Evolutionary conservation across 139 green algal species (phyloP), one percentile per base, ranked within the genome.

Genomic region (Tetraselmis striata): DNA sequence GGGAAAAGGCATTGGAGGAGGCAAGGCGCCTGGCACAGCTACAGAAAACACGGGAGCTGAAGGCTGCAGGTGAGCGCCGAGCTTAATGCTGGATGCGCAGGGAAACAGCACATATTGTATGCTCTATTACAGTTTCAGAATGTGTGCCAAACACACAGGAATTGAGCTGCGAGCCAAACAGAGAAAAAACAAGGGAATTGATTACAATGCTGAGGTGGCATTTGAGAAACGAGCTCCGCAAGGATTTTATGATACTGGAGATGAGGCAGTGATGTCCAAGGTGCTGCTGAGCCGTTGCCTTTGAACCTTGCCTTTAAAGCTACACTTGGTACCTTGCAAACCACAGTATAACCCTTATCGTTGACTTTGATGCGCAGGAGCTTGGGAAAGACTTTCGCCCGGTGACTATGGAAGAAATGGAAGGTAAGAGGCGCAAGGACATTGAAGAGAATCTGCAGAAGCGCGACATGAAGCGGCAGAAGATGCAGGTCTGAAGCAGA

Each of bases 1-100:
- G 97, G 23, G 97, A 99, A 88, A 97, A 97, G 88, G 90, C 97
- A 90, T 91, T 99, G 75, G 97, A 99, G 88, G 97, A 99, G 89
- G 97, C 97, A 0, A 87, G 95, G 28, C 87, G 97, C 1, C 89
- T 99, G 81, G 97, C 97, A 0, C 84, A 85, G 29, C 85, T 99
- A 87, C 97, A 99, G 89, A 99, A 99, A 89, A 96, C 95, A 86
- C 89, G 95, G 1, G 95, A 98, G 90, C 91, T 98, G 30, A 95
- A 89, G 59, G 84, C 82, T 67, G 45, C 45, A 67, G 45, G 45
- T 67, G 5, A 67, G 45, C 18, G 5, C 11, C 45, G 45, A 18
- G 45, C 45, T 5, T 67, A 67, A 5, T 67, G 45, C 45, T 67
- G 45, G 45, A 18, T 67, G 5, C 18, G 45, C 11, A 18, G 45